These are phyloP conservation scores for Aspergillus floridensis DNA, from an alignment of 2,329 filamentous ascomycete genomes.

Conservation along the genomic window DNA sequence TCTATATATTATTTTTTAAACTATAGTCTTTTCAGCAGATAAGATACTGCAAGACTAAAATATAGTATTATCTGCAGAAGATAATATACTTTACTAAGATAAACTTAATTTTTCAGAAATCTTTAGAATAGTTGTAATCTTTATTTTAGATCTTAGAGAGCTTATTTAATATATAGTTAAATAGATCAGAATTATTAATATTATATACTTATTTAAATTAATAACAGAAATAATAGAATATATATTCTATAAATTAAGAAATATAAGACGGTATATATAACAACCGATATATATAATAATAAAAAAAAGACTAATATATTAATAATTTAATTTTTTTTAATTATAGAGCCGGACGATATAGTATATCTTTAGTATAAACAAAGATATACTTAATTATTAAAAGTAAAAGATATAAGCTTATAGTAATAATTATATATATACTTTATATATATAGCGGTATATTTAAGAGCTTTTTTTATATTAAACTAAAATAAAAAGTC, in stretches of 20 bases:
- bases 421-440: not conserved
- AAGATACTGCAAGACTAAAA: not conserved
- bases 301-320: too few relatives aligned
- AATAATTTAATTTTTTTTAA: too few relatives aligned
- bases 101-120: not conserved
- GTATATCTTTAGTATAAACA: not conserved
- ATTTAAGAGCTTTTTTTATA: not conserved
- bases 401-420: not conserved
- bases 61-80: too few relatives aligned
- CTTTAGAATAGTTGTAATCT: too few relatives aligned
- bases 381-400: not conserved
- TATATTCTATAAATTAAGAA: too few relatives aligned
- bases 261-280: not conserved
- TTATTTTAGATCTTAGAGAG: too few relatives aligned
- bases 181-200: too few relatives aligned
- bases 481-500: not conserved
- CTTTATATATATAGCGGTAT: not conserved
- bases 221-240: too few relatives aligned
- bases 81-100: not conserved
- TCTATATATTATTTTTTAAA: not conserved
- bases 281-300: too few relatives aligned
- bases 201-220: too few relatives aligned
- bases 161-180: too few relatives aligned
- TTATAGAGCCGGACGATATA: too few relatives aligned
- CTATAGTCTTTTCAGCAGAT: not conserved